Conservation (phyloP, 176 grass and related monocot species). For the Lolium rigidum region DNA sequence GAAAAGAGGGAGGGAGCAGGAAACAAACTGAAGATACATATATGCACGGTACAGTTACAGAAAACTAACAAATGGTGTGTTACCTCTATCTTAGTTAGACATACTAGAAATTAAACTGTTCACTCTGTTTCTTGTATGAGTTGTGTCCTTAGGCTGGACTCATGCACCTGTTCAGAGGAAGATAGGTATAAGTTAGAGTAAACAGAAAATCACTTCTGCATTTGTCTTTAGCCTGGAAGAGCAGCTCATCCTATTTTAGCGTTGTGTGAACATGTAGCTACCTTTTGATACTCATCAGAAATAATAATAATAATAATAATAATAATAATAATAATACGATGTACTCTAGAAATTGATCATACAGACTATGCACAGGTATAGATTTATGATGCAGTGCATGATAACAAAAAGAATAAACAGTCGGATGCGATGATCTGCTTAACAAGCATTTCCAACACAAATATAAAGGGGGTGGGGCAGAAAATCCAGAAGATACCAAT, state of each 20-base stretch:
- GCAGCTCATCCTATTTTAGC: neutral
- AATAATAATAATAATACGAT: neutral
- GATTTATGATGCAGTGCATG: neutral
- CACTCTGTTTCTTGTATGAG: constrained; percentile 69
- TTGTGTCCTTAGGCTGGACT: constrained; percentile 89
- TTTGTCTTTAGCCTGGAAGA: constrained; percentile 3
- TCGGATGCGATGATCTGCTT: neutral
- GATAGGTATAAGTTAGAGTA: constrained; percentile 28
- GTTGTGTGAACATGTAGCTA: neutral
- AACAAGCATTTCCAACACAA: neutral
- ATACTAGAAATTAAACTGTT: constrained; percentile 52
- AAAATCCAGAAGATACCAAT: neutral
- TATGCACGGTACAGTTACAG: constrained; percentile 53
- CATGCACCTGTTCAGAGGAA: constrained; percentile 69
- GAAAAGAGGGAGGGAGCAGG: neutral
- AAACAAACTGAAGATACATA: constrained; percentile 51
- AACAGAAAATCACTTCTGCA: neutral
- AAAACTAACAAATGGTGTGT: constrained; percentile 58
- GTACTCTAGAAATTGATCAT: neutral
- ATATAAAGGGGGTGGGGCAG: neutral
- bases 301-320: neutral
- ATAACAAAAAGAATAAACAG: neutral
- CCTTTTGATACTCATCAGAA: neutral
- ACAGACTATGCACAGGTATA: neutral
- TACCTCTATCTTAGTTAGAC: constrained; percentile 62